These are phyloP conservation scores for Chrysoporthe deuterocubensis DNA, from an alignment of 2,329 filamentous ascomycete genomes.

Conservation along the genomic window DNA sequence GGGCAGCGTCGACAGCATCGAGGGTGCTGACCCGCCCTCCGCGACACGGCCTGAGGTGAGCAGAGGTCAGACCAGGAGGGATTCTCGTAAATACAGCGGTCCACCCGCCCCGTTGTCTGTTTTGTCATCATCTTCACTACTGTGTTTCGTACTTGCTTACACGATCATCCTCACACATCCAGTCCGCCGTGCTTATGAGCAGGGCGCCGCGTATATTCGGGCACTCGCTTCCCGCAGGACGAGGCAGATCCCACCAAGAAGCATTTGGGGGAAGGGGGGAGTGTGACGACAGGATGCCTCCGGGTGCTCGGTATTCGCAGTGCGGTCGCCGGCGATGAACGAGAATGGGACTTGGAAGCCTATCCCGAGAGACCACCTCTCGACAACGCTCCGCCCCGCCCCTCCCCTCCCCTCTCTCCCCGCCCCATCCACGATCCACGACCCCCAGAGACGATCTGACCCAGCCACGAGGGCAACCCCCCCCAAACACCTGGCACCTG, in stretches of 20 bases:
- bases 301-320: background rate
- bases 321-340: background rate
- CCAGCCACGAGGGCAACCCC: background rate
- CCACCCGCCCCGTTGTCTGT: background rate
- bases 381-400: background rate
- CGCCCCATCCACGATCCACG: background rate
- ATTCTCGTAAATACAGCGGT: background rate
- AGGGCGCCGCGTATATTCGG: background rate
- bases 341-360: background rate
- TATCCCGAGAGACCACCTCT: background rate
- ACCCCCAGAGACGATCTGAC: slow-evolving; percentile 3
- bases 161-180: background rate
- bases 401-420: background rate
- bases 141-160: background rate
- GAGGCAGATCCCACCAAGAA: background rate
- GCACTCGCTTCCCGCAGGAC: background rate
- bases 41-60: background rate
- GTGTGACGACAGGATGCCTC: no score
- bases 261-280: background rate
- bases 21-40: background rate
- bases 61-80: background rate
- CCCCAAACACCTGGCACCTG: background rate
- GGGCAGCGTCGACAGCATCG: background rate
- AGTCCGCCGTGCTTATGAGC: background rate
- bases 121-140: background rate